Conservation (phyloP, 441 rosid genomes). For the Populus trichocarpa region DNA sequence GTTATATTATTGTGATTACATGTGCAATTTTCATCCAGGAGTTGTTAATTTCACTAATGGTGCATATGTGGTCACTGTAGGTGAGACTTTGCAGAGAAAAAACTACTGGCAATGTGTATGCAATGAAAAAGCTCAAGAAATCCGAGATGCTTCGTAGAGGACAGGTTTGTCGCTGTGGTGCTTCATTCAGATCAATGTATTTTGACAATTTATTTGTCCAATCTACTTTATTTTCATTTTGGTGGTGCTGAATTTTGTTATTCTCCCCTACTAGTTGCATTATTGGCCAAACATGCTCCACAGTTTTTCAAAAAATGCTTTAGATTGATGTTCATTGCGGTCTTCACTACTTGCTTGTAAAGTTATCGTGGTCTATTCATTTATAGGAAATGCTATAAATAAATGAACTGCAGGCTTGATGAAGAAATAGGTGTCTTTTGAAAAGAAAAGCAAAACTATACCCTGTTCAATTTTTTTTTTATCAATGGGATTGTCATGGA, state of each 20-base stretch:
- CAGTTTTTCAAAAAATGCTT: not conserved
- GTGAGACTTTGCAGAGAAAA: conserved; percentile 79
- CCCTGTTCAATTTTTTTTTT: not conserved
- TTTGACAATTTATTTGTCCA: too few species aligned
- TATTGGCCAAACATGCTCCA: not conserved
- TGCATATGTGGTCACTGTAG: conserved; percentile 22
- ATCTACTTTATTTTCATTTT: not conserved
- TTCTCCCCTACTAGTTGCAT: not conserved
- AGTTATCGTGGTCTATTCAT: too few species aligned
- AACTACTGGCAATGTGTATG: conserved; percentile 69
- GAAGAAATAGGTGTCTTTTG: not conserved
- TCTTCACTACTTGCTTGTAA: not conserved
- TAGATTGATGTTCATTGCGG: not conserved
- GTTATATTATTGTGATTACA: not conserved
- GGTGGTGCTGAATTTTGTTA: too few species aligned
- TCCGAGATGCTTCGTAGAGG: conserved; percentile 95
- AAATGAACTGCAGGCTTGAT: not conserved
- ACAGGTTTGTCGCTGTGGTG: conserved; percentile 38
- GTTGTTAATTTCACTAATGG: not conserved
- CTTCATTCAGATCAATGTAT: not conserved
- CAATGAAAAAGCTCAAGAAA: conserved; percentile 88
- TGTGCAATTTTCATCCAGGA: not conserved
- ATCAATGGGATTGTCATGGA: not conserved
- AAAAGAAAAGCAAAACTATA: not conserved
- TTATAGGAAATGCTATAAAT: not conserved